Base-by-base conservation (phyloP, 768 basidiomycete genomes). In the Mycena floridula region DNA sequence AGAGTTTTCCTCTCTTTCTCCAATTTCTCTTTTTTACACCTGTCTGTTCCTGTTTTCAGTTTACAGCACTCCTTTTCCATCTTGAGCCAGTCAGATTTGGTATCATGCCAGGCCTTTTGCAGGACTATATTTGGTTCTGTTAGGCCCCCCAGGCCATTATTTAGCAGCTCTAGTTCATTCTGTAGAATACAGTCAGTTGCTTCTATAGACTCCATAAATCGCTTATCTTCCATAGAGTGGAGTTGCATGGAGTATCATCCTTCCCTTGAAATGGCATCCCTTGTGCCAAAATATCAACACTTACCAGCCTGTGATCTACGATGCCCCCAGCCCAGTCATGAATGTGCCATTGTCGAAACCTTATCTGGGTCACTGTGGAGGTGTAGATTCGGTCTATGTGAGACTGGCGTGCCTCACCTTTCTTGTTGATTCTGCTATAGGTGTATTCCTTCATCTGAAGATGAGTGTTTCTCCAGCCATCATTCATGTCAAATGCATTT, bases 391-490 rank as follows among this genome's bases (percentile, higher is more conserved):
- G 32, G 3, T 35, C 15, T 35, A 35, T 35, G 13, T 7, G 4
- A 15, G 32, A 35, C 4, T 13, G 4, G 3, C 7, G 15, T 7
- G 13, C 15, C n/a, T n/a, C n/a, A n/a, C n/a, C n/a, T n/a, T n/a
- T n/a, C n/a, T n/a, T n/a, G 13, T 13, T 18, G 13, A 3, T 52
- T 57, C 1, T 57, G 51, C 18, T 35, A 13, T 39, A 47, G 1
- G 43, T 43, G 18, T 27, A 47, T 7, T 22, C 46, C 9, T 37
- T 39, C 0, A 15, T 7, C 2, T 40, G 40, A 0, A 39, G 43
- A 22, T 46, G 30, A 4, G 43, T 41, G 2, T n/a, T n/a, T 7
- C 50, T 5, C 47, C 47, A 51, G 1, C 50, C 47, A 21, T 51
- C 50, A 32, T 27, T 42, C 2, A 51, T 9, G 2, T 22, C 38